Base-by-base conservation (phyloP, 1,284 basidiomycete species). In the Cerrena zonata region DNA sequence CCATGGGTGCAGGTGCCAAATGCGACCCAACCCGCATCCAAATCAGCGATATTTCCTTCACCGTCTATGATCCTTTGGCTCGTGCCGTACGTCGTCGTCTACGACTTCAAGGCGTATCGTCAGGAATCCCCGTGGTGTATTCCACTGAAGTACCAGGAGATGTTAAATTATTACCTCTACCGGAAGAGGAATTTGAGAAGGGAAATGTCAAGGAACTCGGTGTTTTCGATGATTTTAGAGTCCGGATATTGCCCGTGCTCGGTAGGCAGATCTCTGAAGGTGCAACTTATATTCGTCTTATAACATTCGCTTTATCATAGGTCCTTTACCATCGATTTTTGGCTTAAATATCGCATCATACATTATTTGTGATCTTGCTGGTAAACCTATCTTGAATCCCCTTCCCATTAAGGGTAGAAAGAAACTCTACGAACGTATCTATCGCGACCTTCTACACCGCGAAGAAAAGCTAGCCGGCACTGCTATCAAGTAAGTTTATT, bases 1-100 rank as follows among this genome's bases (percentile, higher is more conserved):
- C 92, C 18, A 96, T 99, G 92, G 96, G 96, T 39, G 92, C 95
- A 1, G 89, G 94, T n/a, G 91, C 94, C 5, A 99, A 99, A 71
- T 80, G 79, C 54, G 96, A 99, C 66, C 94, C 96, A 0, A 96
- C 94, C 3, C 80, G 94, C 26, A 81, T 99, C 23, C 95, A 98
- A 69, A 96, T 99, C 53, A 87, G 86, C 52, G 95, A 98, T 67
- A 93, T 99, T 58, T 93, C 93, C 2, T 78, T 78, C 54, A 99
- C 96, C 0, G 81, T 91, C 45, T 96, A 99, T 65, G 96, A 99
- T 65, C 94, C 95, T 1, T 80, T 99, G 4, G 94, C 94, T 13
- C 85, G 95, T 47, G 80, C 89, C 12, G 94, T 99, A 5, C 82
- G 96, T 15, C 77, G 88, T 27, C 80, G 86, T 48, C 76, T 98